Base-by-base conservation (phyloP, 129 eudicot genomes). In the Mikania micrantha region DNA sequence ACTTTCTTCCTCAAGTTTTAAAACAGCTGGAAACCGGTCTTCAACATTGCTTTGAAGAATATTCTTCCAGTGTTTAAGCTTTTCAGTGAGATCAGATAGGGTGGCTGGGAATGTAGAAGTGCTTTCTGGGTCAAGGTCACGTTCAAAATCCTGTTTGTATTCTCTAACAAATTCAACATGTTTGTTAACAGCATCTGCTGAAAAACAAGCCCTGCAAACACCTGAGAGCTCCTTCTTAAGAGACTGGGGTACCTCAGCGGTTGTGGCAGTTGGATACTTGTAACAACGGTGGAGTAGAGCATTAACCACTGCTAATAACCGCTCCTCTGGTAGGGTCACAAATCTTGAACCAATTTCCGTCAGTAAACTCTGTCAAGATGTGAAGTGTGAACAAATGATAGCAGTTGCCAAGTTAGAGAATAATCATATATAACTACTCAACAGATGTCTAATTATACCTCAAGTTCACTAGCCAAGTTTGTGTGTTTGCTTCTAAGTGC, bases 211-310 rank as follows among this genome's bases (percentile, higher is more conserved):
- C 77, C 95, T 79, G 66, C 99, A 94, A 69, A 94, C 99, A 67
- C 99, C 99, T 24, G 99, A 94, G 4, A 94, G 96, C 93, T 94
- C 99, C 79, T 94, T 94, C 78, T 89, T 94, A 44, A 94, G 94
- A 73, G 99, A 87, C 69, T 86, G 95, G 16, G 99, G 99, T 65
- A 94, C 99, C 82, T 94, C 99, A 22, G 93, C 99, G 12, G 99
- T 94, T 52, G 97, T 94, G 54, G 97, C 99, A 29, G 97, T 94
- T 0, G 99, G 99, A 64, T 94, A 94, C 75, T 94, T 94, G 35
- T 94, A 94, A 72, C 99, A 94, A 7, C 99, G 92, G 59, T 94
- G 99, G 64, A 94, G 96, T 74, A 94, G 65, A 54, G 97, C 99
- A 71, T 94, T 94, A 60, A 94, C 99, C 60, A 94, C 99, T 2